Evolutionary conservation across 495 filamentous ascomycete species (phyloP).

Genomic region (Podospora australis): DNA sequence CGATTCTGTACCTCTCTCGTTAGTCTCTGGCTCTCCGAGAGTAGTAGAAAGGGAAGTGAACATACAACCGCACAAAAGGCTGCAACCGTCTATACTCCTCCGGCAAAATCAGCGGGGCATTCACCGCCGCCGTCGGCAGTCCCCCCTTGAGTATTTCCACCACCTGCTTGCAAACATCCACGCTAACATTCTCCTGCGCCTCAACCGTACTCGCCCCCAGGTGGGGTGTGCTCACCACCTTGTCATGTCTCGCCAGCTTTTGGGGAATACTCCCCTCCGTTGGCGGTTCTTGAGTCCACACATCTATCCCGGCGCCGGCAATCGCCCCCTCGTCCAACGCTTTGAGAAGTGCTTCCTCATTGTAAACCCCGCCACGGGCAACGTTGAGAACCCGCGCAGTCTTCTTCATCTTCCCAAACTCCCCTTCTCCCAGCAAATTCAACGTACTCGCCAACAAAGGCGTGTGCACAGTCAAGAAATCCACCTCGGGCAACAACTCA

Average conservation of each 20-base stretch:
- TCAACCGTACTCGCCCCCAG: conserved; percentile 69
- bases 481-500: conserved; percentile 53
- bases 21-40: background rate
- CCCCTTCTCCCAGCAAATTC: conserved; percentile 54
- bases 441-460: conserved; percentile 65
- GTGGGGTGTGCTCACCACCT: conserved; percentile 64
- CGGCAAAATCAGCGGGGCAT: conserved; percentile 65
- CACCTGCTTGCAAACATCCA: conserved; percentile 72
- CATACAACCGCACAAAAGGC: conserved; percentile 55
- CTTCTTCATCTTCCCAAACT: conserved; percentile 62
- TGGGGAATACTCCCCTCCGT: conserved; percentile 42
- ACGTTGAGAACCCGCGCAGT: conserved; percentile 63
- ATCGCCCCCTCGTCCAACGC: conserved; percentile 62
- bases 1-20: conserved; percentile 31
- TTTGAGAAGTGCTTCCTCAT: conserved; percentile 60
- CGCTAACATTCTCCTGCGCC: conserved; percentile 67
- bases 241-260: conserved; percentile 52
- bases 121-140: conserved; percentile 63
- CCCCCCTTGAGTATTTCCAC: conserved; percentile 57
- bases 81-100: conserved; percentile 65
- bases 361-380: conserved; percentile 66
- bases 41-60: background rate
- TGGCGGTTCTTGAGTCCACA: conserved; percentile 63
- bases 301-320: conserved; percentile 67
- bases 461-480: conserved; percentile 72